Percentiles rank a stretch among this genome's conserved stretches.
Evolutionary conservation across 1,284 basidiomycete genomes (phyloP).

Genomic region (Sutorius eximius): DNA sequence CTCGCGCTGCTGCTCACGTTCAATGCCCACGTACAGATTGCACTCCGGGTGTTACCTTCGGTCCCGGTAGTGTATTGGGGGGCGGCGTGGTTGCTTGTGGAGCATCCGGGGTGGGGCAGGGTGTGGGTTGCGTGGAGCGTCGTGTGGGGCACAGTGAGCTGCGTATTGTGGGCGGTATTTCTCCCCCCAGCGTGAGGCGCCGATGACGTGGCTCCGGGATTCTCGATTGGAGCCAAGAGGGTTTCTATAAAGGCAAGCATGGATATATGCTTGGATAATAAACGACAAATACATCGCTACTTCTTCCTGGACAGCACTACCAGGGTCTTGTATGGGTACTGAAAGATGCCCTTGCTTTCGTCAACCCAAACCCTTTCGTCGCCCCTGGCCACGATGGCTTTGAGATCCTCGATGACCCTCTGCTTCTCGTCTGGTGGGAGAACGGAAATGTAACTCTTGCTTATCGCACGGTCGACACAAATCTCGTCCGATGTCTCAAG

Average conservation of each 20-base stretch:
- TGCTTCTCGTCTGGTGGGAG: slow-evolving; percentile 54
- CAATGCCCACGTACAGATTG: slow-evolving; percentile 88
- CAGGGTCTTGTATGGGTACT: slow-evolving; percentile 55
- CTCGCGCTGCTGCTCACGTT: slow-evolving; percentile 69
- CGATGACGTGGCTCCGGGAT: neutral
- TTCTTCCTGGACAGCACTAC: slow-evolving; percentile 46
- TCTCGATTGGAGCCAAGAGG: neutral
- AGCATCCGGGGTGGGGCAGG: slow-evolving; percentile 45
- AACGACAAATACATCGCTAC: neutral
- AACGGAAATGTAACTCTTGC: slow-evolving; percentile 73
- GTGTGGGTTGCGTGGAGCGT: slow-evolving; percentile 73
- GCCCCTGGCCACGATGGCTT: slow-evolving; percentile 47
- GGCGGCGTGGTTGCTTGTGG: slow-evolving; percentile 62
- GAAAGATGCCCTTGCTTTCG: slow-evolving; percentile 46
- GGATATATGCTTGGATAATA: neutral
- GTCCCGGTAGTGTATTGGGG: slow-evolving; percentile 88
- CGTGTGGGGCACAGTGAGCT: slow-evolving; percentile 70
- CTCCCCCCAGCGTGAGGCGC: slow-evolving; percentile 78
- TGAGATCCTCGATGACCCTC: slow-evolving; percentile 48
- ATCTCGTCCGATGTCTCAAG: slow-evolving; percentile 51
- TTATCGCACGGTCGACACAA: slow-evolving; percentile 60
- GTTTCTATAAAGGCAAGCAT: no score
- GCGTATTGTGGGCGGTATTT: slow-evolving; percentile 85
- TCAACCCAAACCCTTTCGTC: slow-evolving; percentile 50
- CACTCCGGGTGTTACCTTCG: slow-evolving; percentile 76